A percentile compares a stretch with the other conserved stretches of the same genome.
Conservation (phyloP, 1,284 basidiomycete species). For the Chalciporus sp. region DNA sequence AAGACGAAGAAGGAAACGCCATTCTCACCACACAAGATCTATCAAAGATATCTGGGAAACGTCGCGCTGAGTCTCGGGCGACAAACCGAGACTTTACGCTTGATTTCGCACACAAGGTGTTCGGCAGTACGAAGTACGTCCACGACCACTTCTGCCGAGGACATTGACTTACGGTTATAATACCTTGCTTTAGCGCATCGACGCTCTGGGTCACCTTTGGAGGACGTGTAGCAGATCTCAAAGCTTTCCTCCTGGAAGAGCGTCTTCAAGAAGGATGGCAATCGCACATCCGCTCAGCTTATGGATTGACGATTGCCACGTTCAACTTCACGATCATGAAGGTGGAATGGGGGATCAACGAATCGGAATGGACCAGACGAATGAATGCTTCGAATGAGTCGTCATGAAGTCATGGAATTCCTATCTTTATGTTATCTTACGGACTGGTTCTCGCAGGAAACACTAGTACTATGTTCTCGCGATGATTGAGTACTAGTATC, state of each 20-base stretch:
- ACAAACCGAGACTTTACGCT: conserved; percentile 58
- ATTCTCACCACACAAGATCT: conserved; percentile 58
- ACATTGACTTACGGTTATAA: not conserved
- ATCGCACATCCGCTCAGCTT: conserved; percentile 48
- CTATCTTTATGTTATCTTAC: not conserved
- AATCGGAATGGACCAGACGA: not conserved
- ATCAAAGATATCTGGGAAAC: conserved; percentile 54
- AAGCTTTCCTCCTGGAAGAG: conserved; percentile 60
- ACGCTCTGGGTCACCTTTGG: conserved; percentile 65
- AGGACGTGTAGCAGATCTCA: conserved; percentile 57
- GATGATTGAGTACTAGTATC: too few species aligned
- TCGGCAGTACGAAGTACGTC: conserved; percentile 67
- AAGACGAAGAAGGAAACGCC: conserved; percentile 46
- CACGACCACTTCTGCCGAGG: not conserved
- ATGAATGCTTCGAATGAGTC: not conserved
- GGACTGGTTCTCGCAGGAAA: not conserved
- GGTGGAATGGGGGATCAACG: not conserved
- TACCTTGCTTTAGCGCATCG: conserved; percentile 42
- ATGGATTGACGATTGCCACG: conserved; percentile 59
- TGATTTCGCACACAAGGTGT: conserved; percentile 51
- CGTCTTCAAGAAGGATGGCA: conserved; percentile 71
- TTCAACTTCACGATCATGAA: conserved; percentile 55
- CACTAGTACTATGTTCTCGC: too few species aligned
- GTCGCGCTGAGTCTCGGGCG: conserved; percentile 53
- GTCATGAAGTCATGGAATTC: not conserved